Evolutionary conservation across 1,284 basidiomycete species (phyloP).

Genomic region (Farysia itapuensis): DNA sequence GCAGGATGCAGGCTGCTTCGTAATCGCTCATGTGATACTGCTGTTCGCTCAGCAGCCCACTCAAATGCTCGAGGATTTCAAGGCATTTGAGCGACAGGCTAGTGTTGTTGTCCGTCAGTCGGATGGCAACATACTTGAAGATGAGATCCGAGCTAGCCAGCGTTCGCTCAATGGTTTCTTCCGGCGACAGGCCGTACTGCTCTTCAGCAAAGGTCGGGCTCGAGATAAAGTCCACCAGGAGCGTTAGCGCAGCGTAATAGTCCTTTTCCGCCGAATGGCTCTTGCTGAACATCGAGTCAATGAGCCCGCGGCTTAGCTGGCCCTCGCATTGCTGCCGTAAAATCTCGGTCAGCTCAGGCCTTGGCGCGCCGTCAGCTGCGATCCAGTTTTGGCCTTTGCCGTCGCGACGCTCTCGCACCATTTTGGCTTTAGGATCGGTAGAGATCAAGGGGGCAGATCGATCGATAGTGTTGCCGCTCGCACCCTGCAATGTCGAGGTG

Average conservation of each 20-base stretch:
- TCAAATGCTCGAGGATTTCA: constrained; percentile 79
- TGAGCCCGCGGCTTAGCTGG: constrained; percentile 74
- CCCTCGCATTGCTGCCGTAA: constrained; percentile 90
- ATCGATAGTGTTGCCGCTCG: constrained; percentile 17
- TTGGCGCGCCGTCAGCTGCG: constrained; percentile 74
- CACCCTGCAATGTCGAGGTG: constrained; percentile 11
- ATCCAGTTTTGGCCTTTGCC: constrained; percentile 63
- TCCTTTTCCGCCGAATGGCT: constrained; percentile 96
- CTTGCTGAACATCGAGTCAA: constrained; percentile 77
- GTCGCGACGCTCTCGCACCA: constrained; percentile 75
- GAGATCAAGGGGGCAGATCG: constrained; percentile 68
- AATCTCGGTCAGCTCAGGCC: constrained; percentile 83
- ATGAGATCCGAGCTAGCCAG: constrained; percentile 88
- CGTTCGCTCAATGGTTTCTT: constrained; percentile 71
- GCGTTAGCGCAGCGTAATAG: constrained; percentile 75
- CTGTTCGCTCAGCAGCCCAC: constrained; percentile 72
- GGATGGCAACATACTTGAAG: constrained; percentile 90
- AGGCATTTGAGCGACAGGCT: constrained; percentile 85
- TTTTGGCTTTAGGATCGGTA: constrained; percentile 74
- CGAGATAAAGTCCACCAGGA: constrained; percentile 75
- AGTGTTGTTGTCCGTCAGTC: constrained; percentile 88
- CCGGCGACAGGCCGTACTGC: constrained; percentile 66
- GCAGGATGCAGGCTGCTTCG: constrained; percentile 85
- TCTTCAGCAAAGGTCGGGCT: constrained; percentile 66
- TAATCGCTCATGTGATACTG: constrained; percentile 82